A percentile compares a stretch with the other conserved stretches of the same genome.
Evolutionary conservation across 176 grass and related monocot genomes (phyloP).

Genomic region (Aegilops sharonensis): DNA sequence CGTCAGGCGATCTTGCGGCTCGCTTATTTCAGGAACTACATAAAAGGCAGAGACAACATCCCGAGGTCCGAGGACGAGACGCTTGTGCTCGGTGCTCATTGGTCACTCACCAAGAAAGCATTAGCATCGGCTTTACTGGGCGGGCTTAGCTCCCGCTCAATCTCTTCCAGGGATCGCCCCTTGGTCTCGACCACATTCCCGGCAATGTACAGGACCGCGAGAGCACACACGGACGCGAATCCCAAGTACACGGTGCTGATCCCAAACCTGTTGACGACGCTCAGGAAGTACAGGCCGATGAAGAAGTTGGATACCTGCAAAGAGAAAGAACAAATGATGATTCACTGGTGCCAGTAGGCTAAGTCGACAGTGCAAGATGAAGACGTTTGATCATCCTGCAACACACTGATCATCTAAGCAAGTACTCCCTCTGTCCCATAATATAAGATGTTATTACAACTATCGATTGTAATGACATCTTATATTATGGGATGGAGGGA

Average conservation of each 20-base stretch:
- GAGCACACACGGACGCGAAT: slow-evolving; percentile 72
- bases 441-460: too few species aligned
- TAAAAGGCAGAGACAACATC: neutral
- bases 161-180: slow-evolving; percentile 90
- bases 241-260: slow-evolving; percentile 84
- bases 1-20: neutral
- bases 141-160: slow-evolving; percentile 60
- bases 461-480: too few species aligned
- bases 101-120: neutral
- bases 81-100: neutral
- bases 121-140: slow-evolving; percentile 22
- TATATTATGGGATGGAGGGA: too few species aligned
- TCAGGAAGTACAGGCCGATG: slow-evolving; percentile 94
- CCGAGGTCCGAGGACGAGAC: neutral
- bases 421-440: neutral
- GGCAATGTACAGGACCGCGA: slow-evolving; percentile 82
- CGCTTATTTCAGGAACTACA: slow-evolving; percentile 29
- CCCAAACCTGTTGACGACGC: slow-evolving; percentile 81
- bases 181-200: slow-evolving; percentile 94
- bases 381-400: too few species aligned
- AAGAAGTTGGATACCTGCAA: slow-evolving; percentile 90
- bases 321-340: neutral
- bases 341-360: neutral
- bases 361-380: neutral
- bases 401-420: neutral